These are phyloP conservation scores for Malus domestica DNA, from an alignment of 306 rosid genomes.

Conservation along the genomic window ASM211411v1 NC_041804.1:2419001-2419500, in stretches of 20 bases:
- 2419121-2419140: conserved; percentile 33
- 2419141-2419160: conserved; percentile 44
- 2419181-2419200: conserved; percentile 49
- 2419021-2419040: no score
- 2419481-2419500: neutral
- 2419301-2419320: neutral
- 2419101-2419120: neutral
- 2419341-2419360: neutral
- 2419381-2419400: neutral
- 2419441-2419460: neutral
- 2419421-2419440: neutral
- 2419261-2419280: conserved; percentile 54
- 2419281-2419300: conserved; percentile 24
- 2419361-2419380: neutral
- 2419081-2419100: no score
- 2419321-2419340: neutral
- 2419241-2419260: conserved; percentile 39
- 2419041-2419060: no score
- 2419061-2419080: no score
- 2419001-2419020: no score
- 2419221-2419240: conserved; percentile 37
- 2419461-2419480: neutral
- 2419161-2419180: conserved; percentile 48
- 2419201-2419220: conserved; percentile 55
- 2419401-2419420: conserved; percentile 5